Base-by-base conservation (phyloP, 495 filamentous ascomycete species). In the Pyrenula aspistea region DNA sequence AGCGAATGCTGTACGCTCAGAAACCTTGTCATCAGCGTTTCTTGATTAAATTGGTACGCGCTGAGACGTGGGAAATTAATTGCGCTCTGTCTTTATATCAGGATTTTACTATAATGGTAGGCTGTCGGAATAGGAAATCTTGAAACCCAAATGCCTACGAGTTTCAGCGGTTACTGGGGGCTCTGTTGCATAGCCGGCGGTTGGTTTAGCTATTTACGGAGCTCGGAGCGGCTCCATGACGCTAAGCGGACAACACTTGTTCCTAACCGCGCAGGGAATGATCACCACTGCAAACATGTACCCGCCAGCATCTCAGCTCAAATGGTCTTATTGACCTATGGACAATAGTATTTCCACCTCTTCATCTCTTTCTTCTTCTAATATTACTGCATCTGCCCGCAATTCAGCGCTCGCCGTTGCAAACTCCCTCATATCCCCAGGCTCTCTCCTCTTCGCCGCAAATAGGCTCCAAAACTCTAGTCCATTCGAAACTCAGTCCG, bases 391-490 rank as follows among this genome's bases (percentile, higher is more conserved):
- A 42, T 15, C 31, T 42, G 31, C 15, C 31, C 31, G 31, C 4
- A 42, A 4, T 8, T 42, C 31, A 15, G 15, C 31, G 31, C 31
- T 42, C 31, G 31, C 31, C 31, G 15, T 42, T 15, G 31, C 31
- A 42, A 42, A 42, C 15, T 42, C 31, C 15, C 66, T 75, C 31
- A 69, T 71, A 56, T 70, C 73, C 15, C 73, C 73, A 19, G 63
- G 68, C 48, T 66, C 67, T 24, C 72, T 74, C 60, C 73, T 76
- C 31, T 63, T 62, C 52, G 55, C 59, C 53, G 65, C 54, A 36
- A 51, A 59, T 12, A 59, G 59, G 51, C 53, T 57, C 56, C 25
- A 58, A 47, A 24, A 24, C 60, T 50, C 47, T 25, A 10, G 24
- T 22, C 25, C 51, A n/a, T 53, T 42, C 12, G 11, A 42, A 8